Conservation (phyloP, 257 asterid genomes). For the Solanum chmielewskii region DNA sequence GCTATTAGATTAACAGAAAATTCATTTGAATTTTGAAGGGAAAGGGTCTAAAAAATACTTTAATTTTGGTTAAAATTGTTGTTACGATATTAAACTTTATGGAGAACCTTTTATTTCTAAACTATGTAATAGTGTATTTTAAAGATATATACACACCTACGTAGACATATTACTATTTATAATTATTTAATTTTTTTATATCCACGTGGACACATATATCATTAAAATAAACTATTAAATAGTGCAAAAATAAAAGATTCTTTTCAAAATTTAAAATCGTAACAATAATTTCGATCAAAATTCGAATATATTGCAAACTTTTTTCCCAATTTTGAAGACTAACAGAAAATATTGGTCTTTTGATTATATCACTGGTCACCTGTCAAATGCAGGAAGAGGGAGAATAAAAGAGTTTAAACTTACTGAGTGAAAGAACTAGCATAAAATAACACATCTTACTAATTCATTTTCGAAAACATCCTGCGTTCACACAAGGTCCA, state of each 20-base stretch:
- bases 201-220: too few species aligned
- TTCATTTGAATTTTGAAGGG: neutral
- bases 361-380: neutral
- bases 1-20: neutral
- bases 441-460: neutral
- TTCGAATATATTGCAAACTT: too few species aligned
- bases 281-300: too few species aligned
- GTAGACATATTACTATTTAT: too few species aligned
- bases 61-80: too few species aligned
- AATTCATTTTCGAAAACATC: neutral
- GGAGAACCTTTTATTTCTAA: accelerated
- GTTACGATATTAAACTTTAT: too few species aligned
- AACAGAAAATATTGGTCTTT: neutral
- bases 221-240: too few species aligned
- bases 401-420: neutral
- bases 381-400: neutral
- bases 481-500: neutral
- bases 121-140: too few species aligned
- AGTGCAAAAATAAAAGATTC: accelerated
- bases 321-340: neutral
- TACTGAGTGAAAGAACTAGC: neutral
- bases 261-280: too few species aligned
- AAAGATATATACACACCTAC: accelerated
- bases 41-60: too few species aligned
- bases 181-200: too few species aligned